These are phyloP conservation scores for Backusella morwellensis DNA, from an alignment of 192 early-diverging fungal genomes.

Conservation along the genomic window DNA sequence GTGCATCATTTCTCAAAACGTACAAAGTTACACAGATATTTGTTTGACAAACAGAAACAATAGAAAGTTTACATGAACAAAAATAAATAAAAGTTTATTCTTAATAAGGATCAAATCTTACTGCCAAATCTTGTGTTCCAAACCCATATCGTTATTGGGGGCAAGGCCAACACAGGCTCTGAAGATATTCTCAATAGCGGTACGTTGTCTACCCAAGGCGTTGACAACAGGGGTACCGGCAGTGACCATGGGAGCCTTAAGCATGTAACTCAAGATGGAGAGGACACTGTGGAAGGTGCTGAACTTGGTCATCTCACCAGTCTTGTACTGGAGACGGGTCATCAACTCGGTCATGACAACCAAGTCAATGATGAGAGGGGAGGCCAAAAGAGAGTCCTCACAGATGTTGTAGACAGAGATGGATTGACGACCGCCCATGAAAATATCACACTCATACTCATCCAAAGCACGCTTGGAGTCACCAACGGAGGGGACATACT, in stretches of 20 bases:
- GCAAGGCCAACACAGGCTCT: conserved; percentile 94
- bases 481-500: conserved; percentile 95
- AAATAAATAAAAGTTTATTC: background rate
- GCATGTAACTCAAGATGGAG: conserved; percentile 88
- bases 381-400: conserved; percentile 98
- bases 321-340: conserved; percentile 93
- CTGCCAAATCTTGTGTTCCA: conserved; percentile 79
- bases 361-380: conserved; percentile 96
- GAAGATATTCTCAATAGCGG: conserved; percentile 97
- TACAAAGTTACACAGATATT: background rate
- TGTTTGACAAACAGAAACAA: background rate
- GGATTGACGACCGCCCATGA: conserved; percentile 97
- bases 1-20: background rate
- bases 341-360: conserved; percentile 95
- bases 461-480: conserved; percentile 98
- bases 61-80: background rate
- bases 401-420: conserved; percentile 99
- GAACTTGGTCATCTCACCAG: conserved; percentile 71
- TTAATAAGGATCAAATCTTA: background rate
- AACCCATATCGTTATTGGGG: conserved; percentile 95
- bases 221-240: conserved; percentile 95
- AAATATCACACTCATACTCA: conserved; percentile 98
- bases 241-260: conserved; percentile 97
- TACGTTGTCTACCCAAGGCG: conserved; percentile 91
- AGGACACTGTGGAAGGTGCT: conserved; percentile 92